A percentile compares a stretch with the other conserved stretches of the same genome.
These are phyloP conservation scores for Fusarium miscanthi DNA, from an alignment of 2,329 filamentous ascomycete genomes.

Conservation along the genomic window DNA sequence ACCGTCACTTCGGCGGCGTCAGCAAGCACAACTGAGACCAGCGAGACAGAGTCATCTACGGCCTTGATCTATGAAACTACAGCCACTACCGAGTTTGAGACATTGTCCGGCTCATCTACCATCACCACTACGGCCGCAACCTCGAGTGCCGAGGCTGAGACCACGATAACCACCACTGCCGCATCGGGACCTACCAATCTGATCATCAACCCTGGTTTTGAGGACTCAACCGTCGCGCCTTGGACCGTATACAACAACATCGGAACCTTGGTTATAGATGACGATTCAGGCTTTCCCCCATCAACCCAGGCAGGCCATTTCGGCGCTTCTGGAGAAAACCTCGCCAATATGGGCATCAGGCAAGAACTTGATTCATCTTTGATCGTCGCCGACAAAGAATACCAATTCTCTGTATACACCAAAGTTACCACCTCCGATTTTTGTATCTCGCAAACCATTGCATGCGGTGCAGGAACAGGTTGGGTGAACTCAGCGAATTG, in stretches of 20 bases:
- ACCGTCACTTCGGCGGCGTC: background rate
- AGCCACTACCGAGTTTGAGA: background rate
- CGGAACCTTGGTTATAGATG: background rate
- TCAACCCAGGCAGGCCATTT: background rate
- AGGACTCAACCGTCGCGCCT: background rate
- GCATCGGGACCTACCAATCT: background rate
- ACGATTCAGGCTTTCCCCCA: background rate
- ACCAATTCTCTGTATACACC: background rate
- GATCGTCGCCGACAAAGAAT: background rate
- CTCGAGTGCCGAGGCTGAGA: accelerated
- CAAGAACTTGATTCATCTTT: background rate
- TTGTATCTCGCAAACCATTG: background rate
- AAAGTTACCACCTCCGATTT: background rate
- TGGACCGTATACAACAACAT: background rate
- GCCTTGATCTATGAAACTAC: background rate
- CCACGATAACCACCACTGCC: background rate
- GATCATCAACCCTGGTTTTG: background rate
- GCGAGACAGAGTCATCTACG: background rate
- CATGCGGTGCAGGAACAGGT: background rate
- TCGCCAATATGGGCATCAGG: background rate
- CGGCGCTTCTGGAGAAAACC: background rate
- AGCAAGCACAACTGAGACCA: background rate
- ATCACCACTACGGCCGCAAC: background rate
- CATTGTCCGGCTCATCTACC: background rate
- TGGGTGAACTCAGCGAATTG: background rate